Base-by-base conservation (phyloP, 2,329 filamentous ascomycete species). In the Periconia sp. region DNA sequence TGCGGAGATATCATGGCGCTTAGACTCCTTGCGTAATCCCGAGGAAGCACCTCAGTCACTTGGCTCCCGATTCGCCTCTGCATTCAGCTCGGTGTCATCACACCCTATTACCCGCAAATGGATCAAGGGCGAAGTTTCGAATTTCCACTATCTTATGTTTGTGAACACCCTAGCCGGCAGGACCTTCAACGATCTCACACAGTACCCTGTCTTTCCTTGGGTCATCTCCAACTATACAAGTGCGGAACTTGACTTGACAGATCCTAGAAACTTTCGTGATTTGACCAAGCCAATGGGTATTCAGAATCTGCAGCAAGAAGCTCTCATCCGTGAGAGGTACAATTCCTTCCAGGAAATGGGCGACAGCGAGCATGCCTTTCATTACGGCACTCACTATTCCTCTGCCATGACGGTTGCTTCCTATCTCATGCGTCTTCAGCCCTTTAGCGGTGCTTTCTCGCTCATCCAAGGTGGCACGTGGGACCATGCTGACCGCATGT, bases 361-460 rank as follows among this genome's bases (percentile, higher is more conserved):
- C 8, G 92, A 96, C 52, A 81, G 82, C 44, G 64, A 62, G 23
- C 88, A 90, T 0, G 90, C 94, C 0, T 99, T 97, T 71, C 94
- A 99, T 70, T 99, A 97, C 63, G 94, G 94, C 17, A 99, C 95
- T 0, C 95, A 99, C 71, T 99, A 99, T 73, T 97, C 94, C 1
- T 97, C 94, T 2, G 94, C 94, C 8, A 99, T 97, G 94, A 97
- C 96, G 54, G 94, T 99, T 7, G 92, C 92, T 13, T 97, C 92
- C 0, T 99, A 97, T 66, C 82, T 99, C 41, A 97, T 99, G 65
- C 88, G 94, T 17, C 81, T 99, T 15, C 93, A 96, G 47, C 94
- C 94, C 0, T 99, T 97, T 70, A 93, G 97, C 20, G 91, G 97
- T 63, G 96, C 94, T 0, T 97, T 96, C 68, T 85, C 97, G 18